Base-by-base conservation (phyloP, 768 basidiomycete genomes). In the Suillus paluster region DNA sequence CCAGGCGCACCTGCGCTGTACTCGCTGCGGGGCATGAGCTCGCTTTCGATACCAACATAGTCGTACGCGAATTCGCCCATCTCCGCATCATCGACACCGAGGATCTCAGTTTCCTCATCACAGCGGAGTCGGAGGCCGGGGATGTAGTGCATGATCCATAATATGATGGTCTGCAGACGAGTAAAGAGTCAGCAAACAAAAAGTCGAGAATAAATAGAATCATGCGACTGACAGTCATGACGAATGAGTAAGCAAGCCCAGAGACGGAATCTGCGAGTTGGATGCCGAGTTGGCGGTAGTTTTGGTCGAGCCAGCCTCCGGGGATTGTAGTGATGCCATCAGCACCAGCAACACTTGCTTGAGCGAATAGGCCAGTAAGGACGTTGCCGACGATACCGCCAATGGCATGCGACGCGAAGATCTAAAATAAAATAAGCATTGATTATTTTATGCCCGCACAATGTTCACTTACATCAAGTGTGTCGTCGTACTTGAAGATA, bases 1-100 rank as follows among this genome's bases (percentile, higher is more conserved):
- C 68, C 64, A 0, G 67, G 61, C 8, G 73, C 68, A 27, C 49
- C 30, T 68, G 68, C 27, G 64, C 66, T 69, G 67, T 76, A 74
- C 56, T 73, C 71, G 62, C 72, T 70, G 34, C 69, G 70, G 2
- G 72, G 73, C 1, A 71, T 59, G 25, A 85, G 72, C 65, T 84
- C 84, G 8, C 78, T 70, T 44, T 92, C 91, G 55, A 92, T 72
- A 12, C 88, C 90, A 36, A 94, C 92, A 64, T 92, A 95, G 75
- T 95, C 92, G 68, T 93, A 94, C 2, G 91, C 89, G 64, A 87
- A 94, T 77, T 96, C 94, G 65, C 94, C 95, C 84, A 94, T 88
- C 79, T 95, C 90, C 1, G 87, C 83, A 69, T 94, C 91, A 76
- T 98, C 96, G 67, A 97, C 87, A 61, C 96, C 95, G 52, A 97